Percentiles rank a stretch among this genome's conserved stretches.
These are phyloP conservation scores for Aspergillus sp. DNA, from an alignment of 2,329 filamentous ascomycete genomes.

Conservation along the genomic window DNA sequence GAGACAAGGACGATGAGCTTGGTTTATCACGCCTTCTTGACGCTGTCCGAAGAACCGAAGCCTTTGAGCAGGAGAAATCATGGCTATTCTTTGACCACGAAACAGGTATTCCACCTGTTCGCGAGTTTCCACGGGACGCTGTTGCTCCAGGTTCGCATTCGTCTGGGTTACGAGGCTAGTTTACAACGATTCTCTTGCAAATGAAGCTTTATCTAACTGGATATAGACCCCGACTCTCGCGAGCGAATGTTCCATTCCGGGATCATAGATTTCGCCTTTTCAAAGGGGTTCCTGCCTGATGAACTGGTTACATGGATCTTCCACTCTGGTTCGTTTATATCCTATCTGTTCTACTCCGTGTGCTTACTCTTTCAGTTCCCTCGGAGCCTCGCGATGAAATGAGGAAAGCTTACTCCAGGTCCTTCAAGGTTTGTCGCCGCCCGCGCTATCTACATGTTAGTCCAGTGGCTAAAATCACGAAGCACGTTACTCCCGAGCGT, in stretches of 20 bases:
- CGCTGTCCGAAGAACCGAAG: constrained; percentile 54
- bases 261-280: constrained; percentile 47
- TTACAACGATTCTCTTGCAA: background rate
- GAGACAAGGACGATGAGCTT: constrained; percentile 35
- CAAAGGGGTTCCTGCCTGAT: constrained; percentile 46
- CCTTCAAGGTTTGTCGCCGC: constrained; percentile 40
- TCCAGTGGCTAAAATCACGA: background rate
- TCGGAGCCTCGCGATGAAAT: constrained; percentile 48
- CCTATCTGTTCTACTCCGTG: constrained; percentile 3
- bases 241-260: constrained; percentile 55
- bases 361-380: constrained; percentile 33
- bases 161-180: constrained; percentile 24
- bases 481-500: constrained; percentile 22
- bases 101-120: constrained; percentile 11
- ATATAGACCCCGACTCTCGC: constrained; percentile 40
- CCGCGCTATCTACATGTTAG: background rate
- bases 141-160: constrained; percentile 23
- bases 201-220: background rate
- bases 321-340: constrained; percentile 19
- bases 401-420: constrained; percentile 50
- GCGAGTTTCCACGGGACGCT: constrained; percentile 26
- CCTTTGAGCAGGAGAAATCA: constrained; percentile 41
- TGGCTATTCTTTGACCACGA: constrained; percentile 49
- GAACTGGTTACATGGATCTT: constrained; percentile 58
- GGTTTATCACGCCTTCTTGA: constrained; percentile 42